Evolutionary conservation across 768 basidiomycete species (phyloP).

Genomic region (Sistotremastrum niveocremeum): DNA sequence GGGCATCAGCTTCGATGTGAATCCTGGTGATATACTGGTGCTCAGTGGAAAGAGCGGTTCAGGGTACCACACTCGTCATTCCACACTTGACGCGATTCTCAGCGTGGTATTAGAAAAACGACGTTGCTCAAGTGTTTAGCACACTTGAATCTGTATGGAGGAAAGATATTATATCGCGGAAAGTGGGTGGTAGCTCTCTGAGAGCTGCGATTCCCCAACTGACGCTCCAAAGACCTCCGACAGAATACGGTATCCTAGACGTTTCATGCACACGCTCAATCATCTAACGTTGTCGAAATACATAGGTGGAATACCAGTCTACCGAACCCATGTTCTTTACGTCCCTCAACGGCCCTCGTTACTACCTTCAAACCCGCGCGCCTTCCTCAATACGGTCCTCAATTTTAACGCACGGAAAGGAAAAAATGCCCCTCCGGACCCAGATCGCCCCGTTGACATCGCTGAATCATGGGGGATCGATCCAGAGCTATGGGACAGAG

Average conservation of each 20-base stretch:
- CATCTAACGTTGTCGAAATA: neutral
- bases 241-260: slow-evolving; percentile 28
- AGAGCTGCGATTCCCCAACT: neutral
- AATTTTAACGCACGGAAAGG: slow-evolving; percentile 33
- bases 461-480: slow-evolving; percentile 56
- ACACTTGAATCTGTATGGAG: slow-evolving; percentile 59
- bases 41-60: slow-evolving; percentile 72
- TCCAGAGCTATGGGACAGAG: slow-evolving; percentile 57
- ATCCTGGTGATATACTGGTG: slow-evolving; percentile 63
- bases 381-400: slow-evolving; percentile 48
- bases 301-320: slow-evolving; percentile 52
- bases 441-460: slow-evolving; percentile 35
- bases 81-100: neutral
- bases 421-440: slow-evolving; percentile 10
- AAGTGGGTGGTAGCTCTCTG: slow-evolving; percentile 30
- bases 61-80: slow-evolving; percentile 31
- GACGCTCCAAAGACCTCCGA: slow-evolving; percentile 29
- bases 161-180: slow-evolving; percentile 51
- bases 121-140: slow-evolving; percentile 78
- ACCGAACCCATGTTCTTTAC: slow-evolving; percentile 70
- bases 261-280: neutral
- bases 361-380: slow-evolving; percentile 67
- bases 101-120: slow-evolving; percentile 31
- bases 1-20: slow-evolving; percentile 45
- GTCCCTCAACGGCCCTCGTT: slow-evolving; percentile 82